These are phyloP conservation scores for Eragrostis nindensis DNA, from an alignment of 176 grass and related monocot genomes.

Conservation along the genomic window DNA sequence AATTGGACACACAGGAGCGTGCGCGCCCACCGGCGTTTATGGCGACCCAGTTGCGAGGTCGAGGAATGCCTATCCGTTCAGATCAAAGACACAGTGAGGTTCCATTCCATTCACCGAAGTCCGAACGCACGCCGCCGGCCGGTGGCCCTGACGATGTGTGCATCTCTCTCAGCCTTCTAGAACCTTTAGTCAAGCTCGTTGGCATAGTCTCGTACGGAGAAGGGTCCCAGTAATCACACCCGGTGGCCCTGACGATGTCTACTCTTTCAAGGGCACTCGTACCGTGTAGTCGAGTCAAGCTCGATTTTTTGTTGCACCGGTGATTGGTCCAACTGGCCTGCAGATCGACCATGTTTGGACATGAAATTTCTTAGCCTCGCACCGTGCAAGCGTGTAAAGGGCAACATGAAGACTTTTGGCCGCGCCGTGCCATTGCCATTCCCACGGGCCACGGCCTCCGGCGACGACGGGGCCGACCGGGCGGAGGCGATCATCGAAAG, in stretches of 20 bases:
- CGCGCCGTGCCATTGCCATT: no score
- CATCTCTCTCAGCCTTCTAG: no score
- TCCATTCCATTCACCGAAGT: neutral
- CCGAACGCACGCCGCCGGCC: neutral
- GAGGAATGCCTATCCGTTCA: neutral
- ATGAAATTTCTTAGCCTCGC: neutral
- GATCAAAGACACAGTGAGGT: neutral
- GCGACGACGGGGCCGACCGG: neutral
- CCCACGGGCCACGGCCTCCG: neutral
- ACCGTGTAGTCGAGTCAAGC: no score
- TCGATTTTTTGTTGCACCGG: no score
- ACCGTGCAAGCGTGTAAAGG: neutral
- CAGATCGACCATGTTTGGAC: neutral
- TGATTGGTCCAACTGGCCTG: no score
- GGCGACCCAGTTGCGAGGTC: neutral
- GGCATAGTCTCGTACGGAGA: no score
- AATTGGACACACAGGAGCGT: neutral
- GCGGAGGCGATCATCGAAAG: neutral
- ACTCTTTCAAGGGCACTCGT: no score
- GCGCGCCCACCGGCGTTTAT: neutral
- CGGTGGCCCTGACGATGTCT: no score
- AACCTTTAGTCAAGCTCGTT: neutral
- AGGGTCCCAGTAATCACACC: no score
- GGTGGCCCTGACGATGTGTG: neutral
- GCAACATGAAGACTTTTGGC: neutral